phyloP scores from a whole-genome alignment of 768 basidiomycete species.

The Rhodocollybia butyracea region DNA sequence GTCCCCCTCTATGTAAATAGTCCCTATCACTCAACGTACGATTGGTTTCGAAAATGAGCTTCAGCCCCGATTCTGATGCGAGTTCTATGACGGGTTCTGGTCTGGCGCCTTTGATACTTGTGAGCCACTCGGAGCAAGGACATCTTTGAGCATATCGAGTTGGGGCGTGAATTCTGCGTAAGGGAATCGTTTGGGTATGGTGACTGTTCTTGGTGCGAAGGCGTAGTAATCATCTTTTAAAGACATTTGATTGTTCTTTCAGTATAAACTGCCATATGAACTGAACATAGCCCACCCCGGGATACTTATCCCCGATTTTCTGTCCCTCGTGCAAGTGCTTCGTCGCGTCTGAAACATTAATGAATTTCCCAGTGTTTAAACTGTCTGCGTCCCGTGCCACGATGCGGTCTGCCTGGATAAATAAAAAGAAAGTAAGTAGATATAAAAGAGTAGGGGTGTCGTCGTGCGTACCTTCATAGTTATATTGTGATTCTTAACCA shows the following conservation, averaged over 20 bases:
- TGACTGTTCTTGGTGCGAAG: conserved; percentile 32
- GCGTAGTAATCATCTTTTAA: conserved; percentile 65
- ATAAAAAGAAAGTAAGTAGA: background rate
- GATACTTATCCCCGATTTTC: conserved; percentile 55
- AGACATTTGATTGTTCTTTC: too few species aligned
- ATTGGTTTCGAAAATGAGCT: conserved; percentile 62
- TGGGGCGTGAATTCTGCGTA: conserved; percentile 35
- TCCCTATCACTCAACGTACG: too few species aligned
- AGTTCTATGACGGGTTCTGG: conserved; percentile 50
- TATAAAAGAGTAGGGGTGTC: background rate
- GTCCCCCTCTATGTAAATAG: conserved; percentile 71
- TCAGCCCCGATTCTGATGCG: conserved; percentile 56
- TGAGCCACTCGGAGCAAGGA: conserved; percentile 24
- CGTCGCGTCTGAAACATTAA: conserved; percentile 41
- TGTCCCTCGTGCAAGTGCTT: conserved; percentile 49
- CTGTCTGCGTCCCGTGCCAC: conserved; percentile 47
- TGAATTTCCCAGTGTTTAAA: conserved; percentile 52
- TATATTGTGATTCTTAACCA: conserved; percentile 48
- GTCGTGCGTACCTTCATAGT: conserved; percentile 35
- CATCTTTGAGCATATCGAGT: conserved; percentile 44
- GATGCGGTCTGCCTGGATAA: conserved; percentile 53
- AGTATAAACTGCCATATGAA: too few species aligned
- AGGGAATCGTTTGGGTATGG: conserved; percentile 46
- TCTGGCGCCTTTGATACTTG: conserved; percentile 18
- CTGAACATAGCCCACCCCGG: conserved; percentile 59